phyloP scores from a whole-genome alignment of 2,329 filamentous ascomycete genomes.

The Dactylellina parvicollis region DNA sequence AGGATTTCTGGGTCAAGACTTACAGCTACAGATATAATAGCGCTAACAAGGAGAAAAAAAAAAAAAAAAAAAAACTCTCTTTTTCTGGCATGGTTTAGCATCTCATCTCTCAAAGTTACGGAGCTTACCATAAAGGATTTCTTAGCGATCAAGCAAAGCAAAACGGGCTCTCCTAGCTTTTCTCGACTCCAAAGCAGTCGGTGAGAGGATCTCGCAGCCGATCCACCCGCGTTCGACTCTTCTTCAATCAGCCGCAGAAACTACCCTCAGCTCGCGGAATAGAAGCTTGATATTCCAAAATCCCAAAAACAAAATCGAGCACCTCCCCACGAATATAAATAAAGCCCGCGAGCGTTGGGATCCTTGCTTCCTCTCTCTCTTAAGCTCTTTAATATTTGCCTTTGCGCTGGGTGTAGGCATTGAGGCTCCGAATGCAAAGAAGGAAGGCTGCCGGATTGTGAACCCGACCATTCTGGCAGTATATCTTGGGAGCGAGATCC shows the following conservation, averaged over 20 bases:
- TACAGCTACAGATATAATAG: background rate
- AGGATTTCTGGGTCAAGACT: background rate
- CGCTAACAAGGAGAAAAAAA: background rate
- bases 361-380: no score
- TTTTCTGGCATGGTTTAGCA: background rate
- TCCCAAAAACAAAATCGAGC: background rate
- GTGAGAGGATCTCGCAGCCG: background rate
- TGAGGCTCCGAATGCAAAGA: no score
- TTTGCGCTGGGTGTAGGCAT: no score
- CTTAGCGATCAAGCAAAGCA: no score
- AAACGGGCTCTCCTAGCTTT: constrained; percentile 4
- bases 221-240: background rate
- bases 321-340: no score
- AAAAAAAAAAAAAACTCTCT: background rate
- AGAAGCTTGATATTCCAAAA: constrained; percentile 9
- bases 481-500: no score
- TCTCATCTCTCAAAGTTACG: background rate
- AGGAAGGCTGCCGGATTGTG: constrained; percentile 7
- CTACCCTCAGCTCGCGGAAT: background rate
- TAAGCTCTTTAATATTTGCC: no score
- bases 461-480: background rate
- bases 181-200: background rate
- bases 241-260: constrained; percentile 7
- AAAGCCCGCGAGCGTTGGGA: no score
- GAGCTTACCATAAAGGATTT: no score